phyloP scores from a whole-genome alignment of 2,329 filamentous ascomycete genomes.

The Claviceps sp. region DNA sequence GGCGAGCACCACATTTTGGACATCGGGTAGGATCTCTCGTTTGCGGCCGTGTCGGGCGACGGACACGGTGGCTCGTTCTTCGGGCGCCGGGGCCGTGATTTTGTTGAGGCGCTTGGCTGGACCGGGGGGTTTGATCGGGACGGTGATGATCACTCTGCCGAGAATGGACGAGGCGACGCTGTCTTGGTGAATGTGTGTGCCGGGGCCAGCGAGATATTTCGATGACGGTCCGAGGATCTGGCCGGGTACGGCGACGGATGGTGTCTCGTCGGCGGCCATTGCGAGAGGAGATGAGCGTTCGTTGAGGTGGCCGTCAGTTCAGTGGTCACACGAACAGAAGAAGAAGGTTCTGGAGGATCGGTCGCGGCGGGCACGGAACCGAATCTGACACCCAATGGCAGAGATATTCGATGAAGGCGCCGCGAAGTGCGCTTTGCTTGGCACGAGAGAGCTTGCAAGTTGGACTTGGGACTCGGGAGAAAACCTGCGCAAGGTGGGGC shows the following conservation, averaged over 20 bases:
- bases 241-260: slow-evolving; percentile 64
- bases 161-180: slow-evolving; percentile 73
- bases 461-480: not conserved
- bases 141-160: slow-evolving; percentile 49
- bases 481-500: not conserved
- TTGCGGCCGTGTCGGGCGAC: slow-evolving; percentile 37
- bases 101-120: slow-evolving; percentile 47
- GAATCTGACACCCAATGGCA: too few relatives aligned
- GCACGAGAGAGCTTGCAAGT: not conserved
- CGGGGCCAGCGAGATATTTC: slow-evolving; percentile 60
- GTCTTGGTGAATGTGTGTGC: slow-evolving; percentile 67
- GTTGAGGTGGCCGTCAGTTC: not conserved
- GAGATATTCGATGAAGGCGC: not conserved
- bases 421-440: not conserved
- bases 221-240: slow-evolving; percentile 58
- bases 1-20: slow-evolving; percentile 69
- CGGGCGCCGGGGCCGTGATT: slow-evolving; percentile 32
- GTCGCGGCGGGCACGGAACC: not conserved
- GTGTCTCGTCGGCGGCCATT: slow-evolving; percentile 23
- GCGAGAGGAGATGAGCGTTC: not conserved
- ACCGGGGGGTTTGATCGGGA: slow-evolving; percentile 31
- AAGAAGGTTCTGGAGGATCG: not conserved
- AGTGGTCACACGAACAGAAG: not conserved
- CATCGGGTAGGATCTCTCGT: slow-evolving; percentile 66
- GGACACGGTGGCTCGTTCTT: slow-evolving; percentile 39